Conservation (phyloP, 495 filamentous ascomycete species). For the Neurospora sp. region DNA sequence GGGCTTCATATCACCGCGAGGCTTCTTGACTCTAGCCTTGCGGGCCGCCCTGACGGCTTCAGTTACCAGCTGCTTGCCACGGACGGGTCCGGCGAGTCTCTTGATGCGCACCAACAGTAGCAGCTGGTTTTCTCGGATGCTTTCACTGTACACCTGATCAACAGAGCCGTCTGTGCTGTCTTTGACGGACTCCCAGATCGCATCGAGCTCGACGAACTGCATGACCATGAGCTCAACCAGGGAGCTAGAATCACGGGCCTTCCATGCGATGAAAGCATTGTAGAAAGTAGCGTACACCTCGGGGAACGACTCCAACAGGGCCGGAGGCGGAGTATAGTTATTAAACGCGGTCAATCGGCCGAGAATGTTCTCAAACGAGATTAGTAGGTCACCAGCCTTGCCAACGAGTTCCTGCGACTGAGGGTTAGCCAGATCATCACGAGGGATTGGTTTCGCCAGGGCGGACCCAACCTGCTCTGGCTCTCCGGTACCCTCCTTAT, state of each 20-base stretch:
- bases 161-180: constrained; percentile 78
- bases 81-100: constrained; percentile 73
- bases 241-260: constrained; percentile 78
- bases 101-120: constrained; percentile 82
- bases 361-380: constrained; percentile 70
- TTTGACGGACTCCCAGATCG: constrained; percentile 95
- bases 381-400: constrained; percentile 78
- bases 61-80: constrained; percentile 70
- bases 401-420: constrained; percentile 66
- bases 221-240: constrained; percentile 91
- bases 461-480: constrained; percentile 59
- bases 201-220: constrained; percentile 89
- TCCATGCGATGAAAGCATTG: constrained; percentile 92
- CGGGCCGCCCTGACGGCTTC: constrained; percentile 74
- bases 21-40: constrained; percentile 58
- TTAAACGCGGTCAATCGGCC: constrained; percentile 43
- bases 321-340: constrained; percentile 47
- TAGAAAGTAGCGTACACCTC: constrained; percentile 73
- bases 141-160: constrained; percentile 80
- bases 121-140: constrained; percentile 88
- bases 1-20: constrained; percentile 59
- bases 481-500: constrained; percentile 57
- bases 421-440: constrained; percentile 45
- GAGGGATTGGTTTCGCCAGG: constrained; percentile 34
- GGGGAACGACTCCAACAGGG: constrained; percentile 49